Conservation (phyloP, 1,284 basidiomycete species). For the Rhodotorula sp. region DNA sequence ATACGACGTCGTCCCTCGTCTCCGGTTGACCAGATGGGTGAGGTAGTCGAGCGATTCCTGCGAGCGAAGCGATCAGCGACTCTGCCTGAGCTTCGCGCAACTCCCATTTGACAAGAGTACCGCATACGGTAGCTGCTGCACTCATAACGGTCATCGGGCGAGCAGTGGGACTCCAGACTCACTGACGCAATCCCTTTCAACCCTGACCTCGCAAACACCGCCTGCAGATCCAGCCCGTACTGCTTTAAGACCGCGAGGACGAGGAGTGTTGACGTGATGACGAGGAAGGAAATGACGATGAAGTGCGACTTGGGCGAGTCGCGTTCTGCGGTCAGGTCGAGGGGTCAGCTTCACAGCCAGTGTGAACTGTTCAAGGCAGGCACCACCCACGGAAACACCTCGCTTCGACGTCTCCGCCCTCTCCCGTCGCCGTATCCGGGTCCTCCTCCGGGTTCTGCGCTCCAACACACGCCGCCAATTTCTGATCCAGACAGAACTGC, state of each 20-base stretch:
- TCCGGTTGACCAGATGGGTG: neutral
- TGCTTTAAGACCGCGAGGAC: conserved; percentile 69
- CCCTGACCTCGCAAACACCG: conserved; percentile 13
- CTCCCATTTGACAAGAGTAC: no score
- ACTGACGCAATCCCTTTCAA: conserved; percentile 11
- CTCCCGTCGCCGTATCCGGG: conserved; percentile 89
- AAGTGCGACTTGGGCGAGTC: conserved; percentile 88
- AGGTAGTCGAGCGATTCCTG: neutral
- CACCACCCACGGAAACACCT: conserved; percentile 82
- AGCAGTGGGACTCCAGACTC: no score
- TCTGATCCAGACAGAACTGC: conserved; percentile 92
- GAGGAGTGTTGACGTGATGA: conserved; percentile 78
- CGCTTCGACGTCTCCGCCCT: conserved; percentile 92
- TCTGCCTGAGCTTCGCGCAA: neutral
- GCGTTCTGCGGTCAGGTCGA: conserved; percentile 56
- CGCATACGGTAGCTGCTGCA: no score
- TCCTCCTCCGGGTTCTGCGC: conserved; percentile 75
- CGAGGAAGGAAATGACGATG: conserved; percentile 81
- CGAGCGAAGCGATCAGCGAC: neutral
- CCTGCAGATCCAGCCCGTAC: conserved; percentile 34
- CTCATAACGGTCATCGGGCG: no score
- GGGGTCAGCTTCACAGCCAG: neutral
- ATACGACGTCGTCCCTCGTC: neutral
- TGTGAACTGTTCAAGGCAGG: neutral
- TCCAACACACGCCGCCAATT: conserved; percentile 77